Base-by-base conservation (phyloP, 2,329 filamentous ascomycete species). In the Polychaeton citri region DNA sequence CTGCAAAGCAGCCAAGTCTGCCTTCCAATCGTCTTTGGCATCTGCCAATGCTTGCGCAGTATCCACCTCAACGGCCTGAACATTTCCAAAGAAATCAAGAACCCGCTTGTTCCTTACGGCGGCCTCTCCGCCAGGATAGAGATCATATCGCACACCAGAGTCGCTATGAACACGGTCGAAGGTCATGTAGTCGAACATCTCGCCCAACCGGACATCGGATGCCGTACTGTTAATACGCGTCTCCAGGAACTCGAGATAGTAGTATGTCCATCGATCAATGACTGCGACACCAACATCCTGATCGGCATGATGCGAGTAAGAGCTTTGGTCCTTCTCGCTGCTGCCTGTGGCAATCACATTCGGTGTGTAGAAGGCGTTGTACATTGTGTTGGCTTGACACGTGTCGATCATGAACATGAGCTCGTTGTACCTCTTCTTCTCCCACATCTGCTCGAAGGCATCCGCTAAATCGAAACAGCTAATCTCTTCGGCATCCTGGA, bases 361-460 rank as follows among this genome's bases (percentile, higher is more conserved):
- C 33, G 88, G 88, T 4, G 86, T 93, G 67, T 98, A 98, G 54
- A 98, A 84, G 51, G 94, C 88, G 56, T 79, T 88, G 65, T 94
- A 98, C 86, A 98, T 95, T 20, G 90, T 98, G 60, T 98, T 98
- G 37, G 90, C 90, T 64, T 98, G 90, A 65, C 90, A 98, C 0
- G 90, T 98, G 60, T 98, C 90, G 62, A 98, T 98, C 90, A 98
- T 98, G 68, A 98, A 98, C 39, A 98, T 74, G 48, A 98, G 78
- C 62, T 98, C 90, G 58, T 96, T 84, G 61, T 96, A 98, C 68
- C 90, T 79, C 66, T 92, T 92, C 76, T 98, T 98, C 71, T 98
- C 90, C 83, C 87, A 95, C 90, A 98, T 98, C 67, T 98, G 88
- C 61, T 92, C 86, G 58, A 98, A 96, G 0, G 90, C 90, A 60